Evolutionary conservation across 2,329 filamentous ascomycete species (phyloP).

Genomic region (Graphilbum ipis-grandicollis): DNA sequence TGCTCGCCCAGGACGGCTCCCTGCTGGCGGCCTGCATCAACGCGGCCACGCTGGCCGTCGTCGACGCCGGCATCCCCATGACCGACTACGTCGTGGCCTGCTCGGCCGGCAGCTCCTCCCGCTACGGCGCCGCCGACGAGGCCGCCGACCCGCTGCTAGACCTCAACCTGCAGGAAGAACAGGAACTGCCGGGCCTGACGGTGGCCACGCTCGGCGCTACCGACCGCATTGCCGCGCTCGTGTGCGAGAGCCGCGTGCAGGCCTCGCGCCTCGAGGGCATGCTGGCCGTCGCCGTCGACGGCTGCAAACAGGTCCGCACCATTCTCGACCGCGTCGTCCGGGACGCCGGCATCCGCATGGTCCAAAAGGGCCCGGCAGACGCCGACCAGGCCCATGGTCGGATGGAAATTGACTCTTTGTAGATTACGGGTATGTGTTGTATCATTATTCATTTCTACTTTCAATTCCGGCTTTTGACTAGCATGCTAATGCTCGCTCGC

Average conservation of each 20-base stretch:
- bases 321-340: slow-evolving; percentile 70
- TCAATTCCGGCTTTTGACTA: too few species aligned
- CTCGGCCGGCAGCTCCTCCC: slow-evolving; percentile 65
- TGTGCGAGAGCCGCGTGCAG: slow-evolving; percentile 82
- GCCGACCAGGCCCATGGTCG: slow-evolving; percentile 8
- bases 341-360: slow-evolving; percentile 47
- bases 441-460: not conserved
- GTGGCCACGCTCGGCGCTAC: slow-evolving; percentile 61
- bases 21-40: slow-evolving; percentile 83
- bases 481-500: too few species aligned
- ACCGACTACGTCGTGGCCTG: slow-evolving; percentile 77
- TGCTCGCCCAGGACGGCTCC: slow-evolving; percentile 80
- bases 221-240: slow-evolving; percentile 60
- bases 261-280: slow-evolving; percentile 71
- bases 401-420: slow-evolving; percentile 31
- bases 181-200: slow-evolving; percentile 77
- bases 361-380: slow-evolving; percentile 18
- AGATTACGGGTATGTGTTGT: too few species aligned
- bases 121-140: slow-evolving; percentile 47
- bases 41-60: slow-evolving; percentile 74
- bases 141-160: slow-evolving; percentile 62
- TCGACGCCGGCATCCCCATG: slow-evolving; percentile 94
- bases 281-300: slow-evolving; percentile 82
- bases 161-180: slow-evolving; percentile 63
- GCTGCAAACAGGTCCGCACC: slow-evolving; percentile 68